Base-by-base conservation (phyloP, 1,284 basidiomycete genomes). In the Farysia itapuensis region DNA sequence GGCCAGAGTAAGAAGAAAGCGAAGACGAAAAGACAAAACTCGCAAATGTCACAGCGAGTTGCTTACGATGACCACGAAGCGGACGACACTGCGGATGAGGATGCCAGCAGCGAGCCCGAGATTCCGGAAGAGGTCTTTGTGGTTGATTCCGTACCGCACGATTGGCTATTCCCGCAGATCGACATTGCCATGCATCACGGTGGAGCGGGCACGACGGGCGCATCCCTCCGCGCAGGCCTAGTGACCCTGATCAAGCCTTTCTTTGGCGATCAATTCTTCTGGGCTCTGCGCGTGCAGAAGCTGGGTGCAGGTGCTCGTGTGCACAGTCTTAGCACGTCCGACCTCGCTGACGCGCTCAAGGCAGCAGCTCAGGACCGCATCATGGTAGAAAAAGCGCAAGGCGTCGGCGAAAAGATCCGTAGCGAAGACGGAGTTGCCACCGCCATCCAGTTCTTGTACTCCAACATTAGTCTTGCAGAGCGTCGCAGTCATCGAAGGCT, bases 171-270 rank as follows among this genome's bases (percentile, higher is more conserved):
- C 41, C 56, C 40, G 8, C 29, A 58, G 52, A 54, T 57, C 35
- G 45, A 68, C 37, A 50, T 53, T 37, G 43, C 48, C 9, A 51
- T 57, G 46, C 50, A 87, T 77, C 85, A 87, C 67, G 86, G 86
- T 26, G 86, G 86, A 16, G 86, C 86, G 2, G 86, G 86, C 21
- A 88, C 86, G 0, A 86, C 85, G 14, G 70, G 66, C n/a, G 70
- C 70, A 9, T 67, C 63, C 24, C 37, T 72, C 16, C 60, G 69
- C 16, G 70, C 65, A 9, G 69, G 70, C 9, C 31, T 72, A 21
- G 61, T 67, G 20, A 72, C 71, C 20, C 34, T 72, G 11, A 68
- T 72, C 39, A 67, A 74, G 32, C 70, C 71, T 4, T 74, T 74
- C 64, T 73, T 73, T 43, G 71, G 71, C 18, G 70, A 64, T 25